These are phyloP conservation scores for Claviceps fusiformis DNA, from an alignment of 2,329 filamentous ascomycete genomes.

Conservation along the genomic window DNA sequence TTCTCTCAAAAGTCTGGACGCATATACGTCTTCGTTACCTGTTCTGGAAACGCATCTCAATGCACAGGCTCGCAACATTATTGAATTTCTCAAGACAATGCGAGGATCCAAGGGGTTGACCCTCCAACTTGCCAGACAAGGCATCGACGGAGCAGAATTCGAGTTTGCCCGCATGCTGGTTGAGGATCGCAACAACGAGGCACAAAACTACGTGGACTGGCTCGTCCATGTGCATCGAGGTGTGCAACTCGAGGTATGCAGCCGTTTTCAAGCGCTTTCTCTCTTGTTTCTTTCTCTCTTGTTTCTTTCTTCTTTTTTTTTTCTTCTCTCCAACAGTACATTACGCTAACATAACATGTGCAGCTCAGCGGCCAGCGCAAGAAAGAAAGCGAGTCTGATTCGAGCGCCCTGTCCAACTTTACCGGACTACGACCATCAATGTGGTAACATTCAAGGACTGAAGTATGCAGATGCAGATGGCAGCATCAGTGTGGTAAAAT, in stretches of 20 bases:
- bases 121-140: slow-evolving; percentile 82
- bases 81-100: slow-evolving; percentile 70
- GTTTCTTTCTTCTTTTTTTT: not conserved
- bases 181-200: slow-evolving; percentile 94
- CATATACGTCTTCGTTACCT: slow-evolving; percentile 67
- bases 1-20: slow-evolving; percentile 62
- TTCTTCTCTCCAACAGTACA: not conserved
- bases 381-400: slow-evolving; percentile 44
- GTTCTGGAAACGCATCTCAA: slow-evolving; percentile 85
- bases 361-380: slow-evolving; percentile 58
- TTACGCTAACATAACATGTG: slow-evolving; percentile 7
- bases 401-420: slow-evolving; percentile 39
- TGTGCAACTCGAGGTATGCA: slow-evolving; percentile 71
- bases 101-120: slow-evolving; percentile 80
- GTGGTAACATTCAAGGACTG: not conserved
- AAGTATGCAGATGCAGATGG: not conserved
- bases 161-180: slow-evolving; percentile 87
- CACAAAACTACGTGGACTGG: slow-evolving; percentile 97
- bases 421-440: slow-evolving; percentile 28
- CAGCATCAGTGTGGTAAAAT: not conserved
- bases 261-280: not conserved
- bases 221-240: slow-evolving; percentile 87
- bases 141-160: slow-evolving; percentile 87
- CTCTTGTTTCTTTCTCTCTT: not conserved
- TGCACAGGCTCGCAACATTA: slow-evolving; percentile 83